Base-by-base conservation (phyloP, 106 monocot genomes). In the Phalaenopsis aphrodite region DNA sequence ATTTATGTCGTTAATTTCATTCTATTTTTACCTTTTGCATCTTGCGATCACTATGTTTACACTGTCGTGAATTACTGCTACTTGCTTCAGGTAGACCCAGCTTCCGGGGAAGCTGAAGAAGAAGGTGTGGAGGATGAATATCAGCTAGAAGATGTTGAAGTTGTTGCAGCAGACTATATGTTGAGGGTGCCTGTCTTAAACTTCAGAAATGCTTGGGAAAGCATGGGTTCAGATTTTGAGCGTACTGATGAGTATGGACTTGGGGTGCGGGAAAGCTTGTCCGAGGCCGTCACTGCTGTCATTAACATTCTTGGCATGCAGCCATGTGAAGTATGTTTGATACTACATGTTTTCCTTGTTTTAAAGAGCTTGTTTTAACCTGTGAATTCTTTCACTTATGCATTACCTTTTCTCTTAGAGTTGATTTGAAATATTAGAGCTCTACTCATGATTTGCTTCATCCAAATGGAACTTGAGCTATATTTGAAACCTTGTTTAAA, bases 111-210 rank as follows among this genome's bases (percentile, higher is more conserved):
- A 80, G 92, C 88, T 49, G 95, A 96, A 2, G 95, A 99, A 16
- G 99, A 99, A 47, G 99, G 99, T 65, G 93, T 95, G 39, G 99
- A 95, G 79, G 99, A 99, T 82, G 94, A 99, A 83, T 99, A 99
- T 80, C 94, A 99, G 78, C 88, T 99, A 4, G 95, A 99, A 86
- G 99, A 99, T 79, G 78, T 99, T 76, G 99, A 99, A 78, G 80
- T 99, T 36, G 71, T 85, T 55, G 84, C 91, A 30, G 90, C 93
- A 67, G 99, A 99, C 69, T 99, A 99, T 58, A 95, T 99, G 88
- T 68, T 85, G 58, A 91, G 89, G 76, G 89, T 91, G 15, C 83
- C 83, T 37, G 91, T 95, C 38, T 88, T 91, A 66, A 99, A 99
- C 82, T 99, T 99, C 95, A 91, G 80, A 68, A 95, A 95, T 85